These are phyloP conservation scores for Pachysandra terminalis DNA, from an alignment of 164 flowering plant genomes.

Conservation along the genomic window DNA sequence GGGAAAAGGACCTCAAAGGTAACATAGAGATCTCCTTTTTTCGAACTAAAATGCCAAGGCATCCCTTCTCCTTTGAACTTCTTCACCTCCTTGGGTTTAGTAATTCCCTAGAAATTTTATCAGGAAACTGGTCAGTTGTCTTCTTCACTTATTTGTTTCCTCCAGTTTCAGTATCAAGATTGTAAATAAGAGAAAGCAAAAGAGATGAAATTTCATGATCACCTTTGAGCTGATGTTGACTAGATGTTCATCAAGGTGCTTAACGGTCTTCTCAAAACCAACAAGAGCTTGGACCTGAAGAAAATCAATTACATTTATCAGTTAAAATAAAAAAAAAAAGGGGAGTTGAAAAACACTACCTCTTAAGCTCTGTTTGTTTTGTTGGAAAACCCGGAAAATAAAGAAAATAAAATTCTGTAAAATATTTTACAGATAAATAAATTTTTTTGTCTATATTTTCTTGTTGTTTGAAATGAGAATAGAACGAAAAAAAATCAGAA, in stretches of 20 bases:
- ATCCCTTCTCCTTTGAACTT: constrained; percentile 96
- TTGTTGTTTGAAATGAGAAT: too few species aligned
- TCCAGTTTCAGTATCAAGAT: background rate
- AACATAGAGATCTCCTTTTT: constrained; percentile 87
- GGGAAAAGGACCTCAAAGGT: constrained; percentile 93
- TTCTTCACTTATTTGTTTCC: background rate
- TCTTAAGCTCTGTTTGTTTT: too few species aligned
- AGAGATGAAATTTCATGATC: constrained; percentile 1
- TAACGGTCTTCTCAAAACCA: constrained; percentile 92
- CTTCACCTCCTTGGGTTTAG: constrained; percentile 91
- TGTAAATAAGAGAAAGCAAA: background rate
- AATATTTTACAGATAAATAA: too few species aligned
- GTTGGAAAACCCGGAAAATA: too few species aligned
- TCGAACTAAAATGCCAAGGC: constrained; percentile 81
- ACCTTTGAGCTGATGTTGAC: constrained; percentile 88
- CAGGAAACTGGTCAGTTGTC: background rate
- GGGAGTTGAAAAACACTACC: too few species aligned
- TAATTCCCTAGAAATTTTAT: constrained; percentile 59
- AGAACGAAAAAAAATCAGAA: too few species aligned
- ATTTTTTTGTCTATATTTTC: too few species aligned
- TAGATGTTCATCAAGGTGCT: constrained; percentile 88
- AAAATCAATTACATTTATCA: background rate
- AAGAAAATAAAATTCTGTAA: too few species aligned
- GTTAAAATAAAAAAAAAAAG: too few species aligned
- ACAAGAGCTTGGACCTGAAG: constrained; percentile 92